A percentile compares a stretch with the other conserved stretches of the same genome.
These are phyloP conservation scores for Nicotiana sylvestris DNA, from an alignment of 257 asterid genomes.

Conservation along the genomic window DNA sequence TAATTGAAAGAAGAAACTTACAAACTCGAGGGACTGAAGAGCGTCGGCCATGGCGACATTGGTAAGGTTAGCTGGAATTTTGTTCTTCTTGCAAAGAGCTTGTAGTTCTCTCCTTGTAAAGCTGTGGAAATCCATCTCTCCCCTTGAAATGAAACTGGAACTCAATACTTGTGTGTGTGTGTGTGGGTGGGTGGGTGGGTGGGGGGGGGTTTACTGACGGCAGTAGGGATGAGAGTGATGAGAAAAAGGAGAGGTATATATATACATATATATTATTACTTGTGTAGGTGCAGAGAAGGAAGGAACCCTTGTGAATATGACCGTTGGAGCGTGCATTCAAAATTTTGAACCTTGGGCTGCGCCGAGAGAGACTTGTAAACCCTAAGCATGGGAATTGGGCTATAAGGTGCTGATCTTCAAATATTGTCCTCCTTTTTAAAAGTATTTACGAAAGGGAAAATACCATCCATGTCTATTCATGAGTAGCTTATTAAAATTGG, in stretches of 20 bases:
- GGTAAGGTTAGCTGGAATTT: constrained; percentile 68
- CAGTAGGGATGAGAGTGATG: neutral
- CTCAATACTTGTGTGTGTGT: neutral
- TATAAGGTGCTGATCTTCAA: too few relatives aligned
- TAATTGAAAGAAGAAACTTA: constrained; percentile 18
- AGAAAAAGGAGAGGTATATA: constrained; percentile 14
- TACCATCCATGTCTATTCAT: too few relatives aligned
- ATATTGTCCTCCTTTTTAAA: too few relatives aligned
- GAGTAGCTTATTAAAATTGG: too few relatives aligned
- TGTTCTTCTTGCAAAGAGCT: constrained; percentile 73
- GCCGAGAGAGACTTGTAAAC: neutral
- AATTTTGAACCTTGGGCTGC: constrained; percentile 30
- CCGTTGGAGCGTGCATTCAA: constrained; percentile 54
- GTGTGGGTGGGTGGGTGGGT: neutral
- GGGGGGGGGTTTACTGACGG: neutral
- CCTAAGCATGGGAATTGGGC: too few relatives aligned
- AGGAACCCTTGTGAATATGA: constrained; percentile 22
- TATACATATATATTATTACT: constrained; percentile 8
- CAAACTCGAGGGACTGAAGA: constrained; percentile 53
- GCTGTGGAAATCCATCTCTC: constrained; percentile 55
- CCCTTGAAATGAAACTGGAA: constrained; percentile 1
- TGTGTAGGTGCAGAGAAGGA: neutral
- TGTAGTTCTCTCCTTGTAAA: constrained; percentile 74
- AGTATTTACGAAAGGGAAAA: too few relatives aligned
- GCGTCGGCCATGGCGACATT: constrained; percentile 73